Conservation (phyloP, 179 eudicot species). For the Spergularia azorica region DNA sequence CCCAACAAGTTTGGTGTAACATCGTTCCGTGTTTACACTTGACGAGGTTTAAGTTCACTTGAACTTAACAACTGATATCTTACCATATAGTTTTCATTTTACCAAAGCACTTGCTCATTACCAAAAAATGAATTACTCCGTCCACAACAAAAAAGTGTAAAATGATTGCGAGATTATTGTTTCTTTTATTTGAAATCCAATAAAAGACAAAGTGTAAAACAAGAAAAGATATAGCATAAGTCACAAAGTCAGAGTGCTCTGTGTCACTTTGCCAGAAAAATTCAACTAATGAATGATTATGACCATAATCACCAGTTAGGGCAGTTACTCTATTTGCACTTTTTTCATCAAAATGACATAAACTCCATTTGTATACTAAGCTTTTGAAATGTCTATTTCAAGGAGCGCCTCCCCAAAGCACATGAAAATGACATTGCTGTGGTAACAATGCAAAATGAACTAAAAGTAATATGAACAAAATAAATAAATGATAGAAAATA, state of each 20-base stretch:
- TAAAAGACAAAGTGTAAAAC: slow-evolving; percentile 18
- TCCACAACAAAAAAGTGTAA: too few species aligned
- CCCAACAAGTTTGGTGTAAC: neutral
- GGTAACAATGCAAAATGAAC: too few species aligned
- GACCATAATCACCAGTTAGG: neutral
- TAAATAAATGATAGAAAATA: too few species aligned
- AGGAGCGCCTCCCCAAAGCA: slow-evolving; percentile 21
- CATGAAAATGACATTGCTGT: slow-evolving; percentile 8
- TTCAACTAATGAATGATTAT: neutral
- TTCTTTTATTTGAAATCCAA: slow-evolving; percentile 18
- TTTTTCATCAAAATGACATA: neutral
- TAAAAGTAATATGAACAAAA: too few species aligned
- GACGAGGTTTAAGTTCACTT: too few species aligned
- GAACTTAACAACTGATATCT: too few species aligned
- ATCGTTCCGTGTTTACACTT: too few species aligned
- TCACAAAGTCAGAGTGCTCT: neutral
- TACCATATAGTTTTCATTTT: too few species aligned
- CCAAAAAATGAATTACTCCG: too few species aligned
- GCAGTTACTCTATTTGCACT: slow-evolving; percentile 6
- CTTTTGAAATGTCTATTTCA: slow-evolving; percentile 25
- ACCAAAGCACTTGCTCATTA: too few species aligned
- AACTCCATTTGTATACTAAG: slow-evolving; percentile 6
- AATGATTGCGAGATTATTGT: slow-evolving; percentile 16
- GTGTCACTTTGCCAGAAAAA: slow-evolving; percentile 8
- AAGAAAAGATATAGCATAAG: neutral